Conservation (phyloP, 768 basidiomycete genomes). For the Auriculariales sp. region DNA sequence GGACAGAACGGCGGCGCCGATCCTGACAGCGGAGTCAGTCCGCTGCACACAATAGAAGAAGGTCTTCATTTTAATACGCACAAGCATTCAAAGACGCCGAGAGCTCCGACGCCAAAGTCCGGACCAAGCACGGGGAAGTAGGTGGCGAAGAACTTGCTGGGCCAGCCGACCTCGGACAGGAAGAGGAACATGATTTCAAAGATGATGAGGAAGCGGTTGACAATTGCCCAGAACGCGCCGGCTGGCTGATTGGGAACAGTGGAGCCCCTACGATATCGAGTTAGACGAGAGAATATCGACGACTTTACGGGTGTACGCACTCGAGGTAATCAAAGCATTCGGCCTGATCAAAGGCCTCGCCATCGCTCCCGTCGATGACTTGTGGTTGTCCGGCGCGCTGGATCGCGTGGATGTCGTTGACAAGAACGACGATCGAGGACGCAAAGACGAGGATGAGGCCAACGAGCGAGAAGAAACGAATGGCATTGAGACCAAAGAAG, state of each 20-base stretch:
- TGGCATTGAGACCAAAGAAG: slow-evolving; percentile 67
- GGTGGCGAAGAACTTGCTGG: slow-evolving; percentile 58
- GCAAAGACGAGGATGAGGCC: slow-evolving; percentile 67
- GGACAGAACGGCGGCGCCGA: slow-evolving; percentile 36
- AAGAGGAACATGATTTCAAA: slow-evolving; percentile 71
- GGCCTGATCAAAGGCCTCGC: slow-evolving; percentile 20
- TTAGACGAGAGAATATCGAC: background rate
- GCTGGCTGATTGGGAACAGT: slow-evolving; percentile 87
- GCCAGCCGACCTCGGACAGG: slow-evolving; percentile 75
- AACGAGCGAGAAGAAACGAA: slow-evolving; percentile 69
- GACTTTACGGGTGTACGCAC: slow-evolving; percentile 24
- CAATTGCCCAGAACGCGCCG: slow-evolving; percentile 82
- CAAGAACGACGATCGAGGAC: slow-evolving; percentile 58
- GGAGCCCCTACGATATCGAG: slow-evolving; percentile 28
- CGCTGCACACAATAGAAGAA: background rate
- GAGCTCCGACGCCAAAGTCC: slow-evolving; percentile 70
- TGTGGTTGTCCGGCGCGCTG: slow-evolving; percentile 41
- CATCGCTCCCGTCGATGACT: slow-evolving; percentile 14
- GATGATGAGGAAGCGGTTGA: slow-evolving; percentile 78
- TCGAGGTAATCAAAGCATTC: slow-evolving; percentile 64
- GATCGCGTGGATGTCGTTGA: slow-evolving; percentile 60
- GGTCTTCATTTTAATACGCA: too few relatives aligned
- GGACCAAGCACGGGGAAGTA: slow-evolving; percentile 81
- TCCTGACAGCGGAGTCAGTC: slow-evolving; percentile 12
- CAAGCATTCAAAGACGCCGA: slow-evolving; percentile 82